Evolutionary conservation across 306 rosid genomes (phyloP), one percentile per base, ranked within the genome.

Genomic region (Lotus japonicus): DNA sequence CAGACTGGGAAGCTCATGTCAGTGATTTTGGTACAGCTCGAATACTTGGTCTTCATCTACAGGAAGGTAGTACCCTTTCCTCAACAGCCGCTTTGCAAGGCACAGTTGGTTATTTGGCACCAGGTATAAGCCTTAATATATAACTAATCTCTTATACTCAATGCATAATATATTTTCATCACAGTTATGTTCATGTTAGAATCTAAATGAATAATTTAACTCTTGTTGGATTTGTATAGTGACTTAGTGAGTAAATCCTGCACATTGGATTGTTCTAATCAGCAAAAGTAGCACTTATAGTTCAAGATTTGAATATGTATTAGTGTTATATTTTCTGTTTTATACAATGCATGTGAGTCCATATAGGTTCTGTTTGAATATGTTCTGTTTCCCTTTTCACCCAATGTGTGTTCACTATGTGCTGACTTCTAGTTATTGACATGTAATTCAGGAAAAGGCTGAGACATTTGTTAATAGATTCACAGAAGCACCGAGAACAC

Each of bases 21-120:
- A 92, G 97, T 66, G 97, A 92, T 84, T 92, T 92, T 7, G 97
- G 96, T 54, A 87, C 97, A 46, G 92, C 97, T 72, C 77, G 95
- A 76, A 86, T 89, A 64, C 86, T 92, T 42, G 97, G 92, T 46
- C 78, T 92, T 80, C 95, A 89, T 65, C 82, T 75, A 35, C 86
- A 82, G 65, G 86, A 85, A 39, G 86, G 84, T 33, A 71, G 63
- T 41, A 68, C 81, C 70, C 61, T 85, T 66, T 85, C 92, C 64
- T 79, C 95, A 35, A 72, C 97, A 58, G 58, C 80, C 52, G 92
- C 79, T 66, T 84, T 92, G 33, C 77, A 78, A 64, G 97, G 96
- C 82, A 92, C 96, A 9, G 64, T 92, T 43, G 97, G 97, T 62
- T 92, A 87, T 81, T 48, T 89, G 76, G 96, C 97, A 53, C 96